Conservation (phyloP, 1,284 basidiomycete genomes). For the Cutaneotrichosporon cyanovorans region DNA sequence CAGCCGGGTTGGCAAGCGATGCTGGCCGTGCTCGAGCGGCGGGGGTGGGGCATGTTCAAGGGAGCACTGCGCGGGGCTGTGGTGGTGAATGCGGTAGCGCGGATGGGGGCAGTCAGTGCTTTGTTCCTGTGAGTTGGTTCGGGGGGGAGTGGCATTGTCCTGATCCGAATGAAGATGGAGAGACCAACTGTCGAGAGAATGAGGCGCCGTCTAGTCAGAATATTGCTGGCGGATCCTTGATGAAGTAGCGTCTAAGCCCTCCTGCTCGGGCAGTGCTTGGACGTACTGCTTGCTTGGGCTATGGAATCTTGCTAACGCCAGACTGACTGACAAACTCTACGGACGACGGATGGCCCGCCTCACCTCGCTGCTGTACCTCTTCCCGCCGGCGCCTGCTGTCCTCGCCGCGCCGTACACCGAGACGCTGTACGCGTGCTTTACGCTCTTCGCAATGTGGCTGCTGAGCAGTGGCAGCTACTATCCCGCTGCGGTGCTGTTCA, state of each 20-base stretch:
- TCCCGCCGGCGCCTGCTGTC: slow-evolving; percentile 73
- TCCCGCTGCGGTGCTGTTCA: slow-evolving; percentile 55
- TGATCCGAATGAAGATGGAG: too few species aligned
- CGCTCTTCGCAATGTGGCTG: slow-evolving; percentile 58
- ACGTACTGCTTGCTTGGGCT: slow-evolving; percentile 22
- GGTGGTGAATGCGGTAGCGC: too few species aligned
- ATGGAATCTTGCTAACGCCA: not conserved
- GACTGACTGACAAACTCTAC: slow-evolving; percentile 29
- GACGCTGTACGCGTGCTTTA: slow-evolving; percentile 71
- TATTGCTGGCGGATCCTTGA: too few species aligned
- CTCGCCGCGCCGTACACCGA: slow-evolving; percentile 71
- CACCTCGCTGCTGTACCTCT: slow-evolving; percentile 60
- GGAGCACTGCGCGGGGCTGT: too few species aligned
- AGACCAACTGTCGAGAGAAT: too few species aligned
- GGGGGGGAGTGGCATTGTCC: too few species aligned
- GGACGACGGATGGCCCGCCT: slow-evolving; percentile 55
- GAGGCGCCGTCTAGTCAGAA: too few species aligned
- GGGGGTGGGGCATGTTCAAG: not conserved
- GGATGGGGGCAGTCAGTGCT: too few species aligned
- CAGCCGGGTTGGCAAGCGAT: slow-evolving; percentile 62
- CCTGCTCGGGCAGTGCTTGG: slow-evolving; percentile 52
- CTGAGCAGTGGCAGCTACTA: slow-evolving; percentile 48
- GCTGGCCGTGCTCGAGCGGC: slow-evolving; percentile 45
- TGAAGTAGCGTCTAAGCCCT: too few species aligned
- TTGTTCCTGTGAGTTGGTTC: too few species aligned